Conservation (phyloP, 176 grass and related monocot species). For the Cymbopogon citratus region DNA sequence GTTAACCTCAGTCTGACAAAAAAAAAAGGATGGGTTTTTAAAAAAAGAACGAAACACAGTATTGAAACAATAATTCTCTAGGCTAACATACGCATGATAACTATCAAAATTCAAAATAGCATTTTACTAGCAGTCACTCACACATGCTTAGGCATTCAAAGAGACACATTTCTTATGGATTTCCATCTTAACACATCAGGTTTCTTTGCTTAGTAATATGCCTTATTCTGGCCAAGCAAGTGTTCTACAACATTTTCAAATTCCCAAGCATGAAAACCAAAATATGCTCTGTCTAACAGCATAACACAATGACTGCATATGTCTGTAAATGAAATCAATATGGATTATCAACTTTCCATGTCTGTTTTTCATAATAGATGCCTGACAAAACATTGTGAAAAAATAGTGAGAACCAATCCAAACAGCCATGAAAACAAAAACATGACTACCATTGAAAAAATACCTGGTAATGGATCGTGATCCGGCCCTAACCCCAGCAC, state of each 20-base stretch:
- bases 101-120: background rate
- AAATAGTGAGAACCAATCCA: background rate
- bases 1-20: constrained; percentile 78
- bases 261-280: background rate
- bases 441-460: background rate
- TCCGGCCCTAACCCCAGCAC: too few relatives aligned
- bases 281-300: background rate
- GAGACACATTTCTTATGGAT: background rate
- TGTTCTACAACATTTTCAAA: background rate
- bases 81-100: background rate
- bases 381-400: background rate
- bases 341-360: background rate
- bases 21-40: constrained; percentile 6
- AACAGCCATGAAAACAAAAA: background rate
- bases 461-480: too few relatives aligned
- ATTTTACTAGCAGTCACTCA: background rate
- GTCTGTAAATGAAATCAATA: background rate
- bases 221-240: background rate
- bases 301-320: background rate
- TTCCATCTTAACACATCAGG: background rate
- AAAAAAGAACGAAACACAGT: background rate
- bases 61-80: background rate
- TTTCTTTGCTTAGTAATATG: background rate
- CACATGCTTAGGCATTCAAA: background rate
- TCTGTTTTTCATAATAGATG: background rate